Evolutionary conservation across 106 monocot species (phyloP).

Genomic region (Platanthera guangdongensis): DNA sequence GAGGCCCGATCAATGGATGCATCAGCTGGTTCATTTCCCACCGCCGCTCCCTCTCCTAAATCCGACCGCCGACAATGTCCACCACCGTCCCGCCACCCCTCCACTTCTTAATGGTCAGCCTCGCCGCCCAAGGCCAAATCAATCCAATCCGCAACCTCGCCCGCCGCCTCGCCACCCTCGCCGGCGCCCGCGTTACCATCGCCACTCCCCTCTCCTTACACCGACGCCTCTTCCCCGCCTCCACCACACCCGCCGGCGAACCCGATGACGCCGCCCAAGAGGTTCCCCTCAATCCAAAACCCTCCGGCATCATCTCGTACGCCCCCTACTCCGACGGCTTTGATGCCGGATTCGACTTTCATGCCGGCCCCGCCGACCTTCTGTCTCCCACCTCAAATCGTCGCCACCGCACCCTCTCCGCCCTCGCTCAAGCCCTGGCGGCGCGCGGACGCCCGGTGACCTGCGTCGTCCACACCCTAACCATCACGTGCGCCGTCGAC

Average conservation of each 20-base stretch:
- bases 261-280: neutral
- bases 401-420: slow-evolving; percentile 13
- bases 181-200: slow-evolving; percentile 46
- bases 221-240: slow-evolving; percentile 42
- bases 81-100: neutral
- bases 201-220: slow-evolving; percentile 45
- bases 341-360: slow-evolving; percentile 18
- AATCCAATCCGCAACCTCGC: slow-evolving; percentile 49
- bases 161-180: slow-evolving; percentile 21
- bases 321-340: slow-evolving; percentile 55
- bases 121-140: slow-evolving; percentile 45
- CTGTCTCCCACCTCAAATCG: slow-evolving; percentile 5
- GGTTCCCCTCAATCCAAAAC: neutral
- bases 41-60: too few relatives aligned
- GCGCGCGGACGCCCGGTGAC: slow-evolving; percentile 32
- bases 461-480: slow-evolving; percentile 32
- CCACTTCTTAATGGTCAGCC: slow-evolving; percentile 46
- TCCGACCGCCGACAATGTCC: neutral
- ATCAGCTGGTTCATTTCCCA: too few relatives aligned
- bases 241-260: slow-evolving; percentile 1
- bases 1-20: too few relatives aligned
- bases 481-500: slow-evolving; percentile 40
- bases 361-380: neutral
- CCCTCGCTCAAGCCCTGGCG: slow-evolving; percentile 13
- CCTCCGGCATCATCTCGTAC: slow-evolving; percentile 27